phyloP scores from a whole-genome alignment of 305 asterid genomes.

The Plantago rigida region DNA sequence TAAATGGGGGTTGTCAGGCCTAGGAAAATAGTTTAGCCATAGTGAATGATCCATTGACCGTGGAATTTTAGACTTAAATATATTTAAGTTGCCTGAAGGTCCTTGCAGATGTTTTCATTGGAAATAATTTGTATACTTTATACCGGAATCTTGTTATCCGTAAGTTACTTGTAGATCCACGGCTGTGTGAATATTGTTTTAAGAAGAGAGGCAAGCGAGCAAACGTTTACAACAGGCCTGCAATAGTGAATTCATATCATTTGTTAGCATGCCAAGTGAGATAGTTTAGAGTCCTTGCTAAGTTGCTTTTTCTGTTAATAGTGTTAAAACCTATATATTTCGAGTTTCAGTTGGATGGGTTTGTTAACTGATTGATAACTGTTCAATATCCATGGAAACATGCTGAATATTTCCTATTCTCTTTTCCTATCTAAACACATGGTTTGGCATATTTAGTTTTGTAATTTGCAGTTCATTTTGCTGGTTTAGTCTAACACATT shows the following conservation, averaged over 20 bases:
- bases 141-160: not conserved
- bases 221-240: not conserved
- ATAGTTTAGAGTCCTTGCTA: not conserved
- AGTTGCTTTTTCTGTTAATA: not conserved
- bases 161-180: not conserved
- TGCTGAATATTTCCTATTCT: not conserved
- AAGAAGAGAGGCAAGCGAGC: not conserved
- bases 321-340: not conserved
- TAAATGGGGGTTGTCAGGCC: not conserved
- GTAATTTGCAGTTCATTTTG: constrained; percentile 7
- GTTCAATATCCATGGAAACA: not conserved
- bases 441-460: constrained; percentile 9
- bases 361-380: not conserved
- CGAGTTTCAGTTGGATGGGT: not conserved
- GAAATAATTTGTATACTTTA: too few species aligned
- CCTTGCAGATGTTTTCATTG: not conserved
- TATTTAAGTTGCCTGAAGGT: not conserved
- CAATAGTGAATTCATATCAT: too few species aligned
- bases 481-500: constrained; percentile 23
- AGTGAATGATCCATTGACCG: not conserved
- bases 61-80: not conserved
- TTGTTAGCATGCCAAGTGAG: not conserved
- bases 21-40: not conserved
- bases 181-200: not conserved
- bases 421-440: not conserved